Conservation (phyloP, 768 basidiomycete species). For the Lactarius evosmus region DNA sequence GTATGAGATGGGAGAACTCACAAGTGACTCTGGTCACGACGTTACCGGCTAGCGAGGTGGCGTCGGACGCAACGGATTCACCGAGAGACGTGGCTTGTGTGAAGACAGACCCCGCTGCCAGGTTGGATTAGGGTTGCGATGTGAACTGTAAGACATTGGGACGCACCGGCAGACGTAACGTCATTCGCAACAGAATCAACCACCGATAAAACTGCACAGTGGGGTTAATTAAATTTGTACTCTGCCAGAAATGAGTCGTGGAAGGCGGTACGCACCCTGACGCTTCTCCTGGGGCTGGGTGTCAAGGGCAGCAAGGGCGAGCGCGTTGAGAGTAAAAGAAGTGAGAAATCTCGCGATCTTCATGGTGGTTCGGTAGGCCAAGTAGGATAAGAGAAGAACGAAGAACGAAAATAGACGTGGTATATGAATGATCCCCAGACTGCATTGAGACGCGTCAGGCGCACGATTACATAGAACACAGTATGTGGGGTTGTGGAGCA, state of each 20-base stretch:
- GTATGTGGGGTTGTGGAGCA: background rate
- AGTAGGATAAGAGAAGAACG: background rate
- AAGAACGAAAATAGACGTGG: background rate
- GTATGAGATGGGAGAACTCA: background rate
- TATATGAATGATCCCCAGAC: background rate
- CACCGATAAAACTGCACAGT: conserved; percentile 8
- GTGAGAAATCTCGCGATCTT: conserved; percentile 1
- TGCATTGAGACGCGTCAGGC: background rate
- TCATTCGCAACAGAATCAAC: conserved; percentile 2
- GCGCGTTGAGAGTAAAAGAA: background rate
- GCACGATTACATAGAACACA: background rate
- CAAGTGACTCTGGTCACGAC: conserved; percentile 23
- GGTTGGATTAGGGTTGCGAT: background rate
- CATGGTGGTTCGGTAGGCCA: conserved; percentile 1
- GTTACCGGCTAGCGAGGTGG: background rate
- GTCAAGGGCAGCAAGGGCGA: conserved; percentile 6
- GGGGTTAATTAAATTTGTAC: background rate
- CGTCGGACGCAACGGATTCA: background rate
- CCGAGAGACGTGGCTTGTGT: conserved; percentile 4
- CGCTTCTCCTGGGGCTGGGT: background rate
- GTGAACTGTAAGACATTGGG: background rate
- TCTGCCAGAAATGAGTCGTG: background rate
- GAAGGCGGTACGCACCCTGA: conserved; percentile 5
- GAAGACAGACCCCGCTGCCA: conserved; percentile 19
- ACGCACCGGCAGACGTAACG: conserved; percentile 17